Evolutionary conservation across 2,329 filamentous ascomycete genomes (phyloP).

Genomic region (Achaetomium macrosporum): DNA sequence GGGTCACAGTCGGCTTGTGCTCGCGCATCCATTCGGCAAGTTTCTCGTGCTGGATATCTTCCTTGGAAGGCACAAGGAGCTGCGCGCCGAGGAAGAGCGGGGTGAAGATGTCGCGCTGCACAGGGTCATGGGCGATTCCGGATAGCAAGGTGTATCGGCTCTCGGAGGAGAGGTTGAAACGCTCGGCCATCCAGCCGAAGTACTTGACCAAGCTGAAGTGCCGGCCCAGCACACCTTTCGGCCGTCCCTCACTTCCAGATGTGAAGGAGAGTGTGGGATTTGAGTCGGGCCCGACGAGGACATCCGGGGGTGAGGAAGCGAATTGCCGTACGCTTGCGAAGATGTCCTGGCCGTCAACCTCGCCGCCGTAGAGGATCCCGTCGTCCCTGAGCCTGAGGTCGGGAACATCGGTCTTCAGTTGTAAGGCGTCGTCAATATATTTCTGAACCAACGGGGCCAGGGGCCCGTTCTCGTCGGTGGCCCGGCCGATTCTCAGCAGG

Average conservation of each 20-base stretch:
- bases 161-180: conserved; percentile 66
- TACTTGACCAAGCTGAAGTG: conserved; percentile 84
- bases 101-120: conserved; percentile 76
- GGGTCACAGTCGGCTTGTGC: conserved; percentile 69
- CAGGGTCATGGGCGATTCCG: conserved; percentile 74
- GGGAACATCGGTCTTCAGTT: conserved; percentile 69
- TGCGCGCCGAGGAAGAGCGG: conserved; percentile 81
- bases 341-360: conserved; percentile 59
- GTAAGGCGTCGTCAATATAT: conserved; percentile 68
- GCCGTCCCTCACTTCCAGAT: conserved; percentile 56
- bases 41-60: conserved; percentile 81
- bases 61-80: conserved; percentile 69
- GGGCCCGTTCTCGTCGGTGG: conserved; percentile 59
- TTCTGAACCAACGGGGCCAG: conserved; percentile 43
- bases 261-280: conserved; percentile 71
- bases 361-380: conserved; percentile 66
- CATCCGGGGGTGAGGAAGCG: conserved; percentile 54
- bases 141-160: conserved; percentile 76
- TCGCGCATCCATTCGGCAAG: conserved; percentile 84
- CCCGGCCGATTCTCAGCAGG: conserved; percentile 64
- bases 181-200: conserved; percentile 88
- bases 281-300: conserved; percentile 81
- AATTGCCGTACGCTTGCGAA: conserved; percentile 50
- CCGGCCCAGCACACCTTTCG: conserved; percentile 81
- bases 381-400: conserved; percentile 65